Base-by-base conservation (phyloP, 345 rosid genomes). In the Salix arbutifolia region DNA sequence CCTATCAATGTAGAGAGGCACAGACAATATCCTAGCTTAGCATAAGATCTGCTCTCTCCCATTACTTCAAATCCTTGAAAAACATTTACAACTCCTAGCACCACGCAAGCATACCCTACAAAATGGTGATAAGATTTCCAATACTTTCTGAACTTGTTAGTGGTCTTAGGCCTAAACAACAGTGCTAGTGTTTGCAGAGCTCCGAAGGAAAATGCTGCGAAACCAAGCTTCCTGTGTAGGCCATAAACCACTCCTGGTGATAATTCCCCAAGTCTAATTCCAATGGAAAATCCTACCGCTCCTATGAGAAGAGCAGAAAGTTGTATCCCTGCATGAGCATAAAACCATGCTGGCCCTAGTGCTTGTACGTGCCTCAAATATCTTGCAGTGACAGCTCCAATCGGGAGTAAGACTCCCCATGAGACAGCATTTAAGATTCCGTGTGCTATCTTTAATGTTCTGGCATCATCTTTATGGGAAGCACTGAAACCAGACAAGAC, bases 71-170 rank as follows among this genome's bases (percentile, higher is more conserved):
- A 92, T 46, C 99, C 99, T 66, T 96, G 97, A 70, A 93, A 93
- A 71, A 96, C 98, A 83, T 96, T 93, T 82, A 96, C 98, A n/a
- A 96, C 90, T 0, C 99, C 98, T 30, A 93, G 48, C 62, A 96
- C 97, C 42, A 96, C 97, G 19, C 98, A 92, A 8, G 86, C 88
- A 30, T 96, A 92, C 81, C 99, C 98, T 0, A 96, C 98, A 79
- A 94, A 90, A 83, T 96, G 98, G 84, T 96, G 97, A 84, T 96
- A 96, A 1, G 97, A 92, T 83, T 96, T 96, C 98, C 99, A 96
- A 18, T 96, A 92, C 74, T 88, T 96, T 76, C 99, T 80, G 72
- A 88, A 94, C 86, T 89, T 90, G 82, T 92, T 88, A 0, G 99
- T 94, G 0, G 97, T 90, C 88, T 82, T 90, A 0, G 99, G 98